Evolutionary conservation across 225 moss, liverwort and hornwort genomes (phyloP), one percentile per base, ranked within the genome.

Genomic region (Bryum argenteum): DNA sequence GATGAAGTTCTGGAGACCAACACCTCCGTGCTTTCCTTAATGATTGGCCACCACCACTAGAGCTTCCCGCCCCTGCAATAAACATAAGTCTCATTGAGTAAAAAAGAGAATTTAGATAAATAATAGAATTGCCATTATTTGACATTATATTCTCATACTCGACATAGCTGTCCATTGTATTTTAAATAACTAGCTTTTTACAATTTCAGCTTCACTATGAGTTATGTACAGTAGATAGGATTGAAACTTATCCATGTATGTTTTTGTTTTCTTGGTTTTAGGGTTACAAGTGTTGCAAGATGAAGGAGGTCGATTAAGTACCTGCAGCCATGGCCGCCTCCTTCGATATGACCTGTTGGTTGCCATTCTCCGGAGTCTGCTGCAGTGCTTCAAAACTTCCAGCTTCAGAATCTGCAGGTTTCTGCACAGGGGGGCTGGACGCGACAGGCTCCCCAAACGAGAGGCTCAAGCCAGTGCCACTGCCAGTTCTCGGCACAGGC

Each of bases 1-100:
- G 91, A 76, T 97, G 96, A 22, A 97, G 91, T 75, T 97, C 96
- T 1, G 93, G 96, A 67, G 96, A 93, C 96, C 96, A 97, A 52
- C 96, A 93, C 43, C 96, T 65, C 23, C 81, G 87, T 57, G 81
- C 78, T 76, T 87, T 87, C 28, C 83, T 83, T 52, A 78, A 74
- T 0, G 79, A 71, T 52, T 77, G 71, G 23, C 66, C 66, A 0
- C 53, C 66, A 43, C 58, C 70, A 51, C 69, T 75, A 19, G 74
- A 74, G 38, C 78, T 81, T 51, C 78, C 84, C 1, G 76, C 81
- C 45, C 81, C 78, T 47, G 75, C 40, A 67, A 52, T 14, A 16
- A 16, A 33, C 4, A 33, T 33, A 33, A 3, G 33, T 3, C 2
- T 0, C 7, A 6, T 33, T 33, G 33, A 33, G 33, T 33, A 33